These are phyloP conservation scores for Tylopilus felleus DNA, from an alignment of 768 basidiomycete species.

Conservation along the genomic window DNA sequence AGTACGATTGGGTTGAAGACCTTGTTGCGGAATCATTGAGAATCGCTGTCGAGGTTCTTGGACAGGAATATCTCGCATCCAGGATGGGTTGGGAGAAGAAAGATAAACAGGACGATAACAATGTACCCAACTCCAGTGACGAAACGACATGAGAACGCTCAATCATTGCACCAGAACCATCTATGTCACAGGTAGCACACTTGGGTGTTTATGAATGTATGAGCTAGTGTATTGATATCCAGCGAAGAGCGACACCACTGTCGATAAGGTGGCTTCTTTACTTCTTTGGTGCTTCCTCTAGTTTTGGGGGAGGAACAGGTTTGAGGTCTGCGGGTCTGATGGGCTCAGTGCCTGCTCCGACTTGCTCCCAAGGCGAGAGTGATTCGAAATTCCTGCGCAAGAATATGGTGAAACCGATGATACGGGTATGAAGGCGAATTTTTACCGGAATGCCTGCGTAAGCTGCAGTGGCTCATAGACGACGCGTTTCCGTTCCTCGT, in stretches of 20 bases:
- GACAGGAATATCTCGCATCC: conserved; percentile 85
- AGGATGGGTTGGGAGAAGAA: conserved; percentile 78
- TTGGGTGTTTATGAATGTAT: conserved; percentile 10
- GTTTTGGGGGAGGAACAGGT: conserved; percentile 69
- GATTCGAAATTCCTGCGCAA: conserved; percentile 84
- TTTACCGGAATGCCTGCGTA: conserved; percentile 95
- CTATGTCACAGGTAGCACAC: conserved; percentile 7
- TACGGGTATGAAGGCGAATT: background rate
- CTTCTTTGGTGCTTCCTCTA: conserved; percentile 77
- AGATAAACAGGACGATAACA: conserved; percentile 7
- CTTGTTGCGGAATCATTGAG: conserved; percentile 82
- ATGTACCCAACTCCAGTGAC: conserved; percentile 1
- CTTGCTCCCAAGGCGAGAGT: conserved; percentile 92
- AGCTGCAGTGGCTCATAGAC: conserved; percentile 97
- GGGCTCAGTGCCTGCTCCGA: conserved; percentile 61
- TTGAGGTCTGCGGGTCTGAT: conserved; percentile 70
- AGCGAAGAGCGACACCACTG: background rate
- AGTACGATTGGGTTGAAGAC: conserved; percentile 96
- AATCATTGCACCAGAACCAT: background rate
- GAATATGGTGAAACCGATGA: background rate
- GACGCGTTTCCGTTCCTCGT: conserved; percentile 95
- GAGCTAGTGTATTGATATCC: conserved; percentile 13
- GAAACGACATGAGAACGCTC: conserved; percentile 10
- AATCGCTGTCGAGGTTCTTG: conserved; percentile 83
- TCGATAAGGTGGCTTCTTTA: conserved; percentile 33